phyloP scores from a whole-genome alignment of 176 grass and related monocot genomes.

The Puya raimondii region DNA sequence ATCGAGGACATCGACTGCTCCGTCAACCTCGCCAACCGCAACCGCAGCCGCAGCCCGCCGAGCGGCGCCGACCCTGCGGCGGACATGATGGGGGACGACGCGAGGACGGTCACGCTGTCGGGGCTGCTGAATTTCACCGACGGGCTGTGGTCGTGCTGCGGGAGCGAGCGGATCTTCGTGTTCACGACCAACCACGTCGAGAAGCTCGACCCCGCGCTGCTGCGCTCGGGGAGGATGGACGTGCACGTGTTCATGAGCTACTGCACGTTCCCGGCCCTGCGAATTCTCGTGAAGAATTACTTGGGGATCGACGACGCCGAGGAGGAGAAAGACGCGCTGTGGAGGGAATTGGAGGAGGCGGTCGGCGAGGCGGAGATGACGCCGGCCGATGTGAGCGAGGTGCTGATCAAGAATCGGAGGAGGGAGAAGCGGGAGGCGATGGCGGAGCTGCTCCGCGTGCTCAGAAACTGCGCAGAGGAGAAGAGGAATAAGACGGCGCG shows the following conservation, averaged over 20 bases:
- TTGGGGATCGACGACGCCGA: conserved; percentile 24
- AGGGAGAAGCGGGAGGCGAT: conserved; percentile 33
- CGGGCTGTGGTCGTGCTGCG: conserved; percentile 89
- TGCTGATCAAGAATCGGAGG: conserved; percentile 68
- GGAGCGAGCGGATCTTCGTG: conserved; percentile 78
- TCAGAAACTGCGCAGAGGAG: conserved; percentile 36
- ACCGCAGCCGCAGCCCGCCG: not conserved
- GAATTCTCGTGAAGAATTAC: conserved; percentile 77
- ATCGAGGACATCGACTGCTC: conserved; percentile 98
- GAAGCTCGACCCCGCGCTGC: conserved; percentile 83
- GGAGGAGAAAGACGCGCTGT: not conserved
- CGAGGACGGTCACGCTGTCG: conserved; percentile 45
- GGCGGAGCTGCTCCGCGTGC: conserved; percentile 21
- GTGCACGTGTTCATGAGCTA: conserved; percentile 88
- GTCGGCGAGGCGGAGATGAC: conserved; percentile 57
- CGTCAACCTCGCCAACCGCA: conserved; percentile 61
- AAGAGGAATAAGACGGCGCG: not conserved
- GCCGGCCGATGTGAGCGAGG: conserved; percentile 85
- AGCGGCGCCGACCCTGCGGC: not conserved
- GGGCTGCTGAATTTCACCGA: conserved; percentile 89
- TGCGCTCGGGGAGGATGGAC: conserved; percentile 84
- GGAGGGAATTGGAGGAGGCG: conserved; percentile 30
- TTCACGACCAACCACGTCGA: conserved; percentile 94
- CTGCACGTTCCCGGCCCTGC: conserved; percentile 58
- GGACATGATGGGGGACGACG: not conserved